Percentiles rank a stretch among this genome's conserved stretches.
phyloP scores from a whole-genome alignment of 2,329 filamentous ascomycete genomes.

The Fusarium devonianum region DNA sequence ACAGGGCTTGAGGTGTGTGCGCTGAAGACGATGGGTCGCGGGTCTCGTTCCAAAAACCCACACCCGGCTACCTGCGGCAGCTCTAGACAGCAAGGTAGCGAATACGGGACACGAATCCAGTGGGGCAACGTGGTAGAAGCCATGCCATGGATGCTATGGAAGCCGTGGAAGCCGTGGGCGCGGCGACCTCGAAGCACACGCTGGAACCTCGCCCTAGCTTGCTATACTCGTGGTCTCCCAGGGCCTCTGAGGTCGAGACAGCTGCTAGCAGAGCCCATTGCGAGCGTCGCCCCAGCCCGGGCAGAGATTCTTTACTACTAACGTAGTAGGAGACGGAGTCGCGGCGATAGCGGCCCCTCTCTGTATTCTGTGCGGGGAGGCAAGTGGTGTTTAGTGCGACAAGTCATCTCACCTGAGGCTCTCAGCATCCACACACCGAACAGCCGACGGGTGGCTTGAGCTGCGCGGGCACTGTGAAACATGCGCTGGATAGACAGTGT shows the following conservation, averaged over 20 bases:
- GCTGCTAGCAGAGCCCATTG: no score
- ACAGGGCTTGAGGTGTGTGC: slow-evolving; percentile 32
- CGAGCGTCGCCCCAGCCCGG: no score
- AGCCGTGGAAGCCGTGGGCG: no score
- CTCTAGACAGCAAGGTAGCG: slow-evolving; percentile 25
- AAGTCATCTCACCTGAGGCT: slow-evolving; percentile 37
- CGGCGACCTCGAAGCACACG: no score
- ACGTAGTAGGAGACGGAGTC: no score
- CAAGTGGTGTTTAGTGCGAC: slow-evolving; percentile 35
- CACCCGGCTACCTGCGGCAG: slow-evolving; percentile 34
- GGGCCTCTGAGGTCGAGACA: slow-evolving; percentile 9
- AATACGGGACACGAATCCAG: slow-evolving; percentile 22
- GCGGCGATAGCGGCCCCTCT: no score
- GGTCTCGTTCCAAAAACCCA: slow-evolving; percentile 18
- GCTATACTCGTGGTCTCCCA: no score
- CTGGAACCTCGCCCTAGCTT: no score
- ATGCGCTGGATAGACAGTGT: slow-evolving; percentile 7
- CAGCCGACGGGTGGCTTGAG: slow-evolving; percentile 8
- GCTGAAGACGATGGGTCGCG: slow-evolving; percentile 8
- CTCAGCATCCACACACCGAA: slow-evolving; percentile 30
- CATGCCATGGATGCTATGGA: no score
- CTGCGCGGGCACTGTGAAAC: slow-evolving; percentile 22
- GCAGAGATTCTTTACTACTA: no score
- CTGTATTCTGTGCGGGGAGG: slow-evolving; percentile 22
- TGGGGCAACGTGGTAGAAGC: slow-evolving; percentile 11